phyloP scores from a whole-genome alignment of 2,329 filamentous ascomycete species.

The Calonectria fujianensis region DNA sequence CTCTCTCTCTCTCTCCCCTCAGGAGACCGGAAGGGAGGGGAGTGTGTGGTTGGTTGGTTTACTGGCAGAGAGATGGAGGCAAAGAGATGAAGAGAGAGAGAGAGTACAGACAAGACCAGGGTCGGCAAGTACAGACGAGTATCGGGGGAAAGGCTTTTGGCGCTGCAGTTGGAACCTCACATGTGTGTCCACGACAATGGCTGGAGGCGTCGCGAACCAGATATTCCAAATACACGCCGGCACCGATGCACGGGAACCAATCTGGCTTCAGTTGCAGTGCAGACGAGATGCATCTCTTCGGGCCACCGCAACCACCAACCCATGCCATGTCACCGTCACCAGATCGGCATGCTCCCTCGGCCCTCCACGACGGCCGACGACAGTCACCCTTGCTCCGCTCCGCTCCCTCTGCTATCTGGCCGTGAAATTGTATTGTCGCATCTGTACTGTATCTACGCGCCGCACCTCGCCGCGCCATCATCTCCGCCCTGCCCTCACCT shows the following conservation, averaged over 20 bases:
- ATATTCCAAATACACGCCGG: slow-evolving; percentile 20
- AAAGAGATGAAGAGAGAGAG: not conserved
- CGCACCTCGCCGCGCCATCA: slow-evolving; percentile 3
- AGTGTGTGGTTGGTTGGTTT: not conserved
- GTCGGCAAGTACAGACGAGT: slow-evolving; percentile 5
- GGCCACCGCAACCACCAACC: not conserved
- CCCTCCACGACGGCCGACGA: not conserved
- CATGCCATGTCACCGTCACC: slow-evolving; percentile 12
- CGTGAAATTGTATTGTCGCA: slow-evolving; percentile 21
- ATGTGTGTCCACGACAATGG: not conserved
- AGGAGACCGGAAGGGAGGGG: not conserved
- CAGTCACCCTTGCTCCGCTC: not conserved
- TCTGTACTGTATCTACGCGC: slow-evolving; percentile 7
- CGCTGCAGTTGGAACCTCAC: slow-evolving; percentile 5
- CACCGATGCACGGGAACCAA: not conserved
- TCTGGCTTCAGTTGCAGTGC: slow-evolving; percentile 2
- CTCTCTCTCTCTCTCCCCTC: not conserved
- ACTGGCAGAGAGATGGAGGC: not conserved
- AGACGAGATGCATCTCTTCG: slow-evolving; percentile 24
- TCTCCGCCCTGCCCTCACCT: slow-evolving; percentile 11
- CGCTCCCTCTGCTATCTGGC: not conserved
- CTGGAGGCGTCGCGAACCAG: slow-evolving; percentile 1
- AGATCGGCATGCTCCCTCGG: slow-evolving; percentile 28
- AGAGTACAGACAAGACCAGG: slow-evolving; percentile 22
- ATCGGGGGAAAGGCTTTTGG: not conserved